A percentile compares a stretch with the other conserved stretches of the same genome.
Evolutionary conservation across 371 early-diverging fungal genomes (phyloP).

Genomic region (Mucor sp.): DNA sequence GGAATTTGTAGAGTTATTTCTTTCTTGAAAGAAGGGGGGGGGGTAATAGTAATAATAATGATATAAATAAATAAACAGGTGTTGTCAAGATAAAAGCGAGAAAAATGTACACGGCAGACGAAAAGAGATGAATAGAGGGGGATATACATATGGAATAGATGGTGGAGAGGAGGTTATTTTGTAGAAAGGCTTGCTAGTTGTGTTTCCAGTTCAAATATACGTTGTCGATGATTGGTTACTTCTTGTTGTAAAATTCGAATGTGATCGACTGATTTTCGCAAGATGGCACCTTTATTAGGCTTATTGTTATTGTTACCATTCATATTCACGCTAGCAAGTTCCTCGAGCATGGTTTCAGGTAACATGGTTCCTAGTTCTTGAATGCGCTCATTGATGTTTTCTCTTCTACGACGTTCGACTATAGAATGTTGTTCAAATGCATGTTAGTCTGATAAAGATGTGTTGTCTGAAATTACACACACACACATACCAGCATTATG

Average conservation of each 20-base stretch:
- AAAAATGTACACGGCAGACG: not conserved
- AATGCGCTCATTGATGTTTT: conserved; percentile 97
- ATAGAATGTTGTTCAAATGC: not conserved
- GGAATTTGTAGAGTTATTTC: not conserved
- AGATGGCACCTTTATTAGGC: conserved; percentile 85
- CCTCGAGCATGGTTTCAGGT: conserved; percentile 73
- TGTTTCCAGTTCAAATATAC: conserved; percentile 75
- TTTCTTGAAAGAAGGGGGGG: not conserved
- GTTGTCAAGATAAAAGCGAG: not conserved
- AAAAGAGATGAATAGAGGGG: not conserved
- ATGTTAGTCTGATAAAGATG: too few relatives aligned
- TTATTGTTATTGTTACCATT: conserved; percentile 50
- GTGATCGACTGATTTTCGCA: conserved; percentile 90
- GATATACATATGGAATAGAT: not conserved
- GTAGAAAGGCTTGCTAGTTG: conserved; percentile 17
- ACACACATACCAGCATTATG: conserved; percentile 83
- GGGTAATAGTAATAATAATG: not conserved
- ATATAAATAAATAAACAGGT: not conserved
- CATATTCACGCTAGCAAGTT: conserved; percentile 32
- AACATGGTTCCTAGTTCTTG: conserved; percentile 89
- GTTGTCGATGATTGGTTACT: conserved; percentile 55
- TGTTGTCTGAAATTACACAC: not conserved
- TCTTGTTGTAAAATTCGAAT: conserved; percentile 74
- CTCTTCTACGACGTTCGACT: conserved; percentile 94
- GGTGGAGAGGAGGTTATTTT: not conserved